Evolutionary conservation across 441 rosid species (phyloP), one percentile per base, ranked within the genome.

Genomic region (Erodium moschatum): DNA sequence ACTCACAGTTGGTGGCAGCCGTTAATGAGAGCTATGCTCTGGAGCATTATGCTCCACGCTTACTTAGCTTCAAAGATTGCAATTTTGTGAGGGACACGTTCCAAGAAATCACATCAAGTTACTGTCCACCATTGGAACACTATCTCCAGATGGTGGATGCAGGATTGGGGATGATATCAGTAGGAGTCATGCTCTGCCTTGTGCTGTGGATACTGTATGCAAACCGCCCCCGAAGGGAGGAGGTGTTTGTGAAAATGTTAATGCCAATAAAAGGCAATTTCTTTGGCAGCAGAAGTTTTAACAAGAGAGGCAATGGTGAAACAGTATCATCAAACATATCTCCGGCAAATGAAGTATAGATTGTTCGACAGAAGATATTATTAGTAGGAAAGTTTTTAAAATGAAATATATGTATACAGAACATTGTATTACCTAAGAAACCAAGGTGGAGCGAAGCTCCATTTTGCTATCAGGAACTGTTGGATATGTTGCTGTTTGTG

Each of bases 191-290:
- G 82, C 86, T 93, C 3, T 89, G 98, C 70, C 82, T 91, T 16
- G 82, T 93, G 67, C 86, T 93, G 33, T 91, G 98, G 98, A 78
- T 87, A 64, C 77, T 85, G 65, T 88, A 87, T 80, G 92, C 96
- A 70, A 91, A 91, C 98, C 90, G 86, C 91, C 96, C 92, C 97
- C 90, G 68, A 91, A 88, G 90, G 86, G 96, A 87, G 96, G 96
- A 86, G 77, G 96, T 73, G 95, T 89, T 91, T 89, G 95, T 69
- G 74, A 83, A 78, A 66, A 50, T 50, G 15, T 50, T 50, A n/a
- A 3, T 50, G 19, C 58, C 58, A 50, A n/a, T 50, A 50, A 50
- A 50, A 19, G 19, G 58, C 19, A 50, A 15, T 15, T 0, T 24
- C 27, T 24, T 24, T 24, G 19, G 19, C 16, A 3, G 19, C 19